Evolutionary conservation across 2,329 filamentous ascomycete genomes (phyloP).

Genomic region (Dactylellina cionopaga): DNA sequence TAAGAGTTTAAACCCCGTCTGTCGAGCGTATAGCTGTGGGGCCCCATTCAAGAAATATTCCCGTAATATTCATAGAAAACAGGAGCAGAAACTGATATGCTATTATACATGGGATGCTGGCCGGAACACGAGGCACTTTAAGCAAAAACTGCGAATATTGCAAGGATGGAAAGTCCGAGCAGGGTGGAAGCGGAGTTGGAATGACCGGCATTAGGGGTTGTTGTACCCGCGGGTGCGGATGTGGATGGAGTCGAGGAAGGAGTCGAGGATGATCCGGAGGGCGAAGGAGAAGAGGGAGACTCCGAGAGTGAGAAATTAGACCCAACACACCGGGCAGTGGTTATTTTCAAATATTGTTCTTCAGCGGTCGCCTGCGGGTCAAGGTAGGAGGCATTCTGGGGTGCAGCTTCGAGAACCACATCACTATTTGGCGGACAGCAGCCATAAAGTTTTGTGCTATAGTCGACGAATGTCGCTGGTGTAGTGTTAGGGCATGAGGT

Average conservation of each 20-base stretch:
- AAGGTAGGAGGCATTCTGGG: conserved; percentile 7
- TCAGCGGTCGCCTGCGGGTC: background rate
- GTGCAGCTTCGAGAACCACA: background rate
- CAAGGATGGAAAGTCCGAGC: background rate
- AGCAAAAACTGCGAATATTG: background rate
- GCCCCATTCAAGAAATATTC: no score
- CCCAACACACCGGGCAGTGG: conserved; percentile 1
- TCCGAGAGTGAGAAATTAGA: background rate
- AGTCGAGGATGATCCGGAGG: background rate
- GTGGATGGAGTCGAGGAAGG: background rate
- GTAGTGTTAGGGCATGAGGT: conserved; percentile 1
- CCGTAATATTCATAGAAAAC: no score
- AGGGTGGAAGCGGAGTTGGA: background rate
- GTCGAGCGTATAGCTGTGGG: no score
- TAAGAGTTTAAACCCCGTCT: no score
- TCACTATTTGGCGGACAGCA: conserved; percentile 2
- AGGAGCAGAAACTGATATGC: no score
- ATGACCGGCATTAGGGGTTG: conserved; percentile 1
- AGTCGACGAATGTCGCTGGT: background rate
- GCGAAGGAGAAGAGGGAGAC: background rate
- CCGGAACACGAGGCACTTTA: no score
- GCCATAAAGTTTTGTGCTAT: background rate
- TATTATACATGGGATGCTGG: no score
- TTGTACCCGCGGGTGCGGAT: background rate
- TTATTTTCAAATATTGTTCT: background rate